Evolutionary conservation across 805 yeast genomes (phyloP), one percentile per base, ranked within the genome.

Genomic region (Vanderwaltozyma tropicalis): DNA sequence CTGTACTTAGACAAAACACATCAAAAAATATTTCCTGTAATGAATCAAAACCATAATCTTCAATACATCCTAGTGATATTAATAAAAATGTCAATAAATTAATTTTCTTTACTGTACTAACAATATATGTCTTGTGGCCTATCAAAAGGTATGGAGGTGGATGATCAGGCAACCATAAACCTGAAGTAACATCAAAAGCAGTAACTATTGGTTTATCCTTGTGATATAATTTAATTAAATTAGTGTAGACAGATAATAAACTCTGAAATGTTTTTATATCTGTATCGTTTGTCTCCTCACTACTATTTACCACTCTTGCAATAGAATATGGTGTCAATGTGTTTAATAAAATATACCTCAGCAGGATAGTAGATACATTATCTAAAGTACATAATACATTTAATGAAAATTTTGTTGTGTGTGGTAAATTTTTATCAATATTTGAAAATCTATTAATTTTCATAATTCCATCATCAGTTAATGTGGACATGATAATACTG

Each of bases 71-170:
- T 41, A 88, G 68, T 1, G 92, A 75, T 0, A 96, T 92, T n/a
- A 87, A 72, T 29, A 87, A 63, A 53, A 86, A 92, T 0, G 95
- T 86, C 0, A 95, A 84, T 45, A 92, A 61, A 50, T 92, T 92
- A 1, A 87, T 83, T 48, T 89, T 83, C 41, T 94, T 76, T 25
- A 89, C 59, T 0, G 92, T 78, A 1, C 55, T 45, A 21, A 50
- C 42, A 27, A 58, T 55, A 32, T 44, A 55, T 2, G 51, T 79
- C 47, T 78, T 85, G 41, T 76, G 71, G 37, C 74, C 76, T 44
- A 68, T 66, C 46, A 79, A 64, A 53, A 78, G 66, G 20, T 64
- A 50, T 0, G 85, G 83, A 0, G 81, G 71, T 8, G 67, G 60
- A 6, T 68, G 67, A n/a, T 78, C 78, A 45, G 72, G 73, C 37